Conservation (phyloP, 1,139 yeast genomes). For the Suhomyces choctaworum region DNA sequence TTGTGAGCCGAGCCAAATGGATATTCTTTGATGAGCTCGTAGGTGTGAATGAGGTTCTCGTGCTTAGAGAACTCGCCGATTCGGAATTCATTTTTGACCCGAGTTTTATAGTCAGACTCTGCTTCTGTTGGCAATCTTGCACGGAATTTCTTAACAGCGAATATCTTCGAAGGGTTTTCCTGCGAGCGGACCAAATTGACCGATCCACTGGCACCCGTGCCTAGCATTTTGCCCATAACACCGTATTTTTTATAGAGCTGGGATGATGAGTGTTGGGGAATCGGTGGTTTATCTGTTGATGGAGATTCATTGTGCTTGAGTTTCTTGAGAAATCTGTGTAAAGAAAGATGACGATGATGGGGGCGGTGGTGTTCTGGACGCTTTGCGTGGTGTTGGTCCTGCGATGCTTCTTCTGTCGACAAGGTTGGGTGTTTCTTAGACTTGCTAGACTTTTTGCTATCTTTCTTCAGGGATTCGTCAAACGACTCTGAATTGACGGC, state of each 20-base stretch:
- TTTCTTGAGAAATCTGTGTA: conserved; percentile 41
- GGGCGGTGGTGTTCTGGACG: conserved; percentile 1
- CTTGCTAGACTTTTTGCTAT: too few relatives aligned
- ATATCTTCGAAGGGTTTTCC: conserved; percentile 47
- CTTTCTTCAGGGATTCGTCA: too few relatives aligned
- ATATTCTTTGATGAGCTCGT: conserved; percentile 58
- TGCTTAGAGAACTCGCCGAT: conserved; percentile 63
- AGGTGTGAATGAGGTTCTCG: conserved; percentile 62
- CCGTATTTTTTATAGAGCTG: conserved; percentile 51
- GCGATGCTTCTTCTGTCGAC: background rate
- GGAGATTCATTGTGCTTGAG: conserved; percentile 26
- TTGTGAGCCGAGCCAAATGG: conserved; percentile 18
- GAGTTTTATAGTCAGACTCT: conserved; percentile 55
- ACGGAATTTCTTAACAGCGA: conserved; percentile 72
- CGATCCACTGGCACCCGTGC: conserved; percentile 79
- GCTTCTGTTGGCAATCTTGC: conserved; percentile 52
- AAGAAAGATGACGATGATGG: conserved; percentile 32
- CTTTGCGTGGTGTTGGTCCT: conserved; percentile 4
- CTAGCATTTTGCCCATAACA: conserved; percentile 54
- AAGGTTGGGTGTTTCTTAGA: too few relatives aligned
- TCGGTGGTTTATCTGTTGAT: conserved; percentile 2
- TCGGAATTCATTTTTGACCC: conserved; percentile 66
- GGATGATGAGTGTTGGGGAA: conserved; percentile 11
- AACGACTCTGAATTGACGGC: too few relatives aligned
- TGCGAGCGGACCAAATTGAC: conserved; percentile 58